Conservation (phyloP, 495 filamentous ascomycete species). For the Xylaria flabelliformis region DNA sequence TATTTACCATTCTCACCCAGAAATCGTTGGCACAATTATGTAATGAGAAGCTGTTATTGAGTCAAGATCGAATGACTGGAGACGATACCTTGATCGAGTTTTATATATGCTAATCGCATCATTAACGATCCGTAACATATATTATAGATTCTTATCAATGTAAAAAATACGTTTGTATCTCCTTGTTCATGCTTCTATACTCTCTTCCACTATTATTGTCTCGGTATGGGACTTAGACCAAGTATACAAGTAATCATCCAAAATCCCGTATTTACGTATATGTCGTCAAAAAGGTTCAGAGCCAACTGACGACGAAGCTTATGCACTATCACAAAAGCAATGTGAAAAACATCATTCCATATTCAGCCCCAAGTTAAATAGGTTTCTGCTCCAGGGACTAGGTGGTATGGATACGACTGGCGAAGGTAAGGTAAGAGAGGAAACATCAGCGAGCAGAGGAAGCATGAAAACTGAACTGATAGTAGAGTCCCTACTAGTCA, state of each 20-base stretch:
- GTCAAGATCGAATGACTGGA: not conserved
- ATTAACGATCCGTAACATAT: not conserved
- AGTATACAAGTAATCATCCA: not conserved
- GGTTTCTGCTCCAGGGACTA: not conserved
- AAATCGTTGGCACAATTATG: too few species aligned
- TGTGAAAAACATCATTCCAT: too few species aligned
- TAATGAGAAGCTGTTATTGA: too few species aligned
- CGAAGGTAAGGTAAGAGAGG: not conserved
- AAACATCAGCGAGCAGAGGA: not conserved
- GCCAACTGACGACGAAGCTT: too few species aligned
- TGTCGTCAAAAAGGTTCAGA: too few species aligned
- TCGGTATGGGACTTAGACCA: not conserved
- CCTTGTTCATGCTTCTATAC: not conserved
- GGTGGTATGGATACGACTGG: not conserved
- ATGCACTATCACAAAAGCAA: too few species aligned
- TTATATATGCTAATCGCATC: not conserved
- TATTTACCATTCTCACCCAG: too few species aligned
- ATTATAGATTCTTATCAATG: not conserved
- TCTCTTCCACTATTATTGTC: not conserved
- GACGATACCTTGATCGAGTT: not conserved
- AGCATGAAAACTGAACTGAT: not conserved
- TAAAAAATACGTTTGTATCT: not conserved
- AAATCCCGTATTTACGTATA: not conserved
- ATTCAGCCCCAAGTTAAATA: too few species aligned
- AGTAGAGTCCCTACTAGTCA: too few species aligned